These are phyloP conservation scores for Helicostylum pulchrum DNA, from an alignment of 192 early-diverging fungal species.

Conservation along the genomic window DNA sequence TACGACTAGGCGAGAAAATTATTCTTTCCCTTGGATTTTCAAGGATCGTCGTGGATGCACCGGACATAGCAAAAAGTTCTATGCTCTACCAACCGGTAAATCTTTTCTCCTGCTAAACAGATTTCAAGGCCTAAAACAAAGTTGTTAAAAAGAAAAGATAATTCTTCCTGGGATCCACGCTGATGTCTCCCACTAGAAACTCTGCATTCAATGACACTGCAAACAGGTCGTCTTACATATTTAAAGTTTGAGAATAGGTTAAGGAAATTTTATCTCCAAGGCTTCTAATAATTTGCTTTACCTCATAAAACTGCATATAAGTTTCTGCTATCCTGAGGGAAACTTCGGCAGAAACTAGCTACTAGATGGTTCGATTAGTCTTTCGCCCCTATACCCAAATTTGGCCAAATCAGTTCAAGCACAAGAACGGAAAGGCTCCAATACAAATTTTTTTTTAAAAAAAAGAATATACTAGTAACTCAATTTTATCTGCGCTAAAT, in stretches of 20 bases:
- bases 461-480: no score
- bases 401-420: slow-evolving; percentile 35
- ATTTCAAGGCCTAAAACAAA: slow-evolving; percentile 52
- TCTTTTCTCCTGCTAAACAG: slow-evolving; percentile 62
- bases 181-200: slow-evolving; percentile 80
- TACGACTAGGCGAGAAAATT: no score
- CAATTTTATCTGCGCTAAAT: no score
- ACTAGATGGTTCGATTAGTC: slow-evolving; percentile 84
- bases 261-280: slow-evolving; percentile 69
- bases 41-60: slow-evolving; percentile 59
- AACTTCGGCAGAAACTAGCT: slow-evolving; percentile 84
- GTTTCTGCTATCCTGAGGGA: slow-evolving; percentile 80
- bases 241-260: slow-evolving; percentile 78
- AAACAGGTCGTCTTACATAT: slow-evolving; percentile 72
- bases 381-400: slow-evolving; percentile 82
- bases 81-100: slow-evolving; percentile 49
- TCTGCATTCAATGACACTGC: slow-evolving; percentile 63
- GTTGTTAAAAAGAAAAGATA: slow-evolving; percentile 72
- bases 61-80: slow-evolving; percentile 51
- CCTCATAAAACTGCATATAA: slow-evolving; percentile 70
- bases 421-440: no score
- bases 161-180: slow-evolving; percentile 62
- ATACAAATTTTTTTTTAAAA: no score
- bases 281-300: slow-evolving; percentile 84
- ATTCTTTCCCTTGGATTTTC: no score